A percentile compares a stretch with the other conserved stretches of the same genome.
Conservation (phyloP, 2,329 filamentous ascomycete species). For the Cadophora malorum region DNA sequence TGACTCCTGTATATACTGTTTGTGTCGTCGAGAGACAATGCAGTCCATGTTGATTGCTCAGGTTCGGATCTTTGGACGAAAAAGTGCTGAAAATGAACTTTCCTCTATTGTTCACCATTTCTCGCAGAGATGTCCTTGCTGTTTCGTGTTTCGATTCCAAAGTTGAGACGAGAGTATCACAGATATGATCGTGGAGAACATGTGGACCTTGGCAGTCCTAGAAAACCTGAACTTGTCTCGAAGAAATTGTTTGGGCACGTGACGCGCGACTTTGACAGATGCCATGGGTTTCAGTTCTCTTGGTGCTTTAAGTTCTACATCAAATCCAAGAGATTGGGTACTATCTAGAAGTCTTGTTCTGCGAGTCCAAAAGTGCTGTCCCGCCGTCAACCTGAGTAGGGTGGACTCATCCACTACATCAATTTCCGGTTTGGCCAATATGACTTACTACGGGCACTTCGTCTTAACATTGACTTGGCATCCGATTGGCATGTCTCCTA, state of each 20-base stretch:
- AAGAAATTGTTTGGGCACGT: neutral
- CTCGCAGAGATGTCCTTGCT: neutral
- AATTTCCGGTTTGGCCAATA: neutral
- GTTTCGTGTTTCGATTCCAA: neutral
- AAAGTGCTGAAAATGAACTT: neutral
- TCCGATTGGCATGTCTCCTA: conserved; percentile 1
- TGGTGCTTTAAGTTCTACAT: neutral
- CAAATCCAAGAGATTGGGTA: neutral
- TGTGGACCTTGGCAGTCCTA: neutral
- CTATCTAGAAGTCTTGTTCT: neutral
- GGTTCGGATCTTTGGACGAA: neutral
- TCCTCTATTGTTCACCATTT: neutral
- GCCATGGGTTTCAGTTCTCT: neutral
- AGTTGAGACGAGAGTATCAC: neutral
- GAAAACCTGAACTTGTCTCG: neutral
- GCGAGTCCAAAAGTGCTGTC: neutral
- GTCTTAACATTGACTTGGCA: neutral
- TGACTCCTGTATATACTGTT: too few species aligned
- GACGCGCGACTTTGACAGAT: neutral
- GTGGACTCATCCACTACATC: neutral
- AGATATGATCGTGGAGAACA: neutral
- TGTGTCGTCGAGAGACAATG: too few species aligned
- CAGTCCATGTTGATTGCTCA: neutral
- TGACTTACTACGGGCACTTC: neutral
- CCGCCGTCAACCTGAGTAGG: neutral